Conservation (phyloP, 768 basidiomycete genomes). For the Galerina sulciceps region DNA sequence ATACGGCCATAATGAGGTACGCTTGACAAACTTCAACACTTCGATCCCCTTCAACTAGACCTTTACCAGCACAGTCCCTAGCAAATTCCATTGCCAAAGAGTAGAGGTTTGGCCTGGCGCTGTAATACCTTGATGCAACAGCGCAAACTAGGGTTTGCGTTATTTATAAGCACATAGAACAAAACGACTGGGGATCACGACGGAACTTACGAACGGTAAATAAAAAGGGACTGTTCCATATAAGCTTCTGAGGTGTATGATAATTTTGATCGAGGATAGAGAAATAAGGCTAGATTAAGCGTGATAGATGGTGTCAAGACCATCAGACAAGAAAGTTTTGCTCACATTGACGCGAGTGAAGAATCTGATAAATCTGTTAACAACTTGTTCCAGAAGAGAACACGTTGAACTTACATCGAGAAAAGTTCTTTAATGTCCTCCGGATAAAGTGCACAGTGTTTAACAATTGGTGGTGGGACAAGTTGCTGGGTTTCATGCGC, state of each 20-base stretch:
- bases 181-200: background rate
- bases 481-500: constrained; percentile 20
- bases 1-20: constrained; percentile 68
- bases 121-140: constrained; percentile 69
- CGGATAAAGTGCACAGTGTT: constrained; percentile 51
- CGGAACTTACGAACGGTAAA: constrained; percentile 60
- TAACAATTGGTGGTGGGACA: constrained; percentile 49
- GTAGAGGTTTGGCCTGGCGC: constrained; percentile 57
- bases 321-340: constrained; percentile 4
- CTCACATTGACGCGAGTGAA: constrained; percentile 58
- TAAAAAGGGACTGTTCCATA: constrained; percentile 59
- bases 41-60: constrained; percentile 62
- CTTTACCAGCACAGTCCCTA: constrained; percentile 59
- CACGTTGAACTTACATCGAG: constrained; percentile 42
- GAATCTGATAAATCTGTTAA: constrained; percentile 36
- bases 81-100: constrained; percentile 64
- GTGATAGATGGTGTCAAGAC: constrained; percentile 29
- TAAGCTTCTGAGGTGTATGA: constrained; percentile 55
- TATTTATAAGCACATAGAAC: background rate
- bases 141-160: constrained; percentile 56
- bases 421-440: constrained; percentile 58
- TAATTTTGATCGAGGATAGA: constrained; percentile 60
- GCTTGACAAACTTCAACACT: constrained; percentile 83
- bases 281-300: constrained; percentile 50
- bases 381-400: background rate